Percentiles rank a stretch among this genome's conserved stretches.
phyloP scores from a whole-genome alignment of 176 grass and related monocot genomes.

The Musa acuminata region DNA sequence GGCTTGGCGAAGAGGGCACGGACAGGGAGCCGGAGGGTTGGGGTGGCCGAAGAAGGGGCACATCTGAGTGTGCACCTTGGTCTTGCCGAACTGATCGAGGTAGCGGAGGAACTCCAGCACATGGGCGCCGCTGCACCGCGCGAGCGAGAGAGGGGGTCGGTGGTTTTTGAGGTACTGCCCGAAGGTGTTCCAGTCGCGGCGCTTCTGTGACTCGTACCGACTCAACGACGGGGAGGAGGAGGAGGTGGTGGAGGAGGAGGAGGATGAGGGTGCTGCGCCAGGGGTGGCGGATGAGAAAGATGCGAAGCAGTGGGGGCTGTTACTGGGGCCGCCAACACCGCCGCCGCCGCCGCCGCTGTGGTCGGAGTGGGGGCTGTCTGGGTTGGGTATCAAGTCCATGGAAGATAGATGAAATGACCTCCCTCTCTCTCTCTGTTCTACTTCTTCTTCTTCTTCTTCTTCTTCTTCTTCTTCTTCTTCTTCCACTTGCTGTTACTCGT shows the following conservation, averaged over 20 bases:
- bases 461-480: background rate
- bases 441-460: too few species aligned
- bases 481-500: background rate
- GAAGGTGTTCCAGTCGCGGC: constrained; percentile 86
- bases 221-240: constrained; percentile 25
- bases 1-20: constrained; percentile 80
- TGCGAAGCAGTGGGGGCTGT: background rate
- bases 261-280: background rate
- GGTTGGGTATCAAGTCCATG: constrained; percentile 61
- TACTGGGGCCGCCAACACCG: background rate
- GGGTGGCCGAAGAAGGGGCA: constrained; percentile 96
- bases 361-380: constrained; percentile 64
- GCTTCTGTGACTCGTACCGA: constrained; percentile 47
- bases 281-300: background rate
- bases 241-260: background rate
- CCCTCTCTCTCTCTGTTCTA: background rate
- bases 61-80: constrained; percentile 60
- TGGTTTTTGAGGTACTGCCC: constrained; percentile 92
- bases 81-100: constrained; percentile 95
- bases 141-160: constrained; percentile 61
- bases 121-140: constrained; percentile 82
- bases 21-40: constrained; percentile 61
- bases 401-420: constrained; percentile 3
- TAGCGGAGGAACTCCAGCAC: constrained; percentile 90
- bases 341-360: background rate